phyloP scores from a whole-genome alignment of 345 rosid genomes.

The Mercurialis annua region DNA sequence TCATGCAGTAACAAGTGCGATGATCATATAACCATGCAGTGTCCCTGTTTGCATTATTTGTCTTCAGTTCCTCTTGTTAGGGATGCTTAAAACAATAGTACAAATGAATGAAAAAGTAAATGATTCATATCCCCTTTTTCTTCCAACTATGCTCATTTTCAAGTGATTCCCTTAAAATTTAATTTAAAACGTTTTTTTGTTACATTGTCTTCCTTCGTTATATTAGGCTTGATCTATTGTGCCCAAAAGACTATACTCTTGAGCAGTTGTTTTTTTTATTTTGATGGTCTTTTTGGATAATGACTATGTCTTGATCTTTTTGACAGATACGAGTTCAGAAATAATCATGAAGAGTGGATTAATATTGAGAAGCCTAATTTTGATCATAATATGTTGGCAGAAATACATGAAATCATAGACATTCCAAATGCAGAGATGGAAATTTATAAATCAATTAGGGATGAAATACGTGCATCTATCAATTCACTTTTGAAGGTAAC shows the following conservation, averaged over 20 bases:
- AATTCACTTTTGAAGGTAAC: slow-evolving; percentile 79
- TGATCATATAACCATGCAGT: too few relatives aligned
- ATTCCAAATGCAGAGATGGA: slow-evolving; percentile 48
- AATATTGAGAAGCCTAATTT: slow-evolving; percentile 60
- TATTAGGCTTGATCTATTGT: not conserved
- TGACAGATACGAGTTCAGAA: slow-evolving; percentile 73
- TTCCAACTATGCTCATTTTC: not conserved
- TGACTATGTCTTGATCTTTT: slow-evolving; percentile 16
- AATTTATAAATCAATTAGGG: slow-evolving; percentile 61
- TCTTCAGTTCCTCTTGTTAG: not conserved
- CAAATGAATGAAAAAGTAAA: not conserved
- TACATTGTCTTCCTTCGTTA: not conserved
- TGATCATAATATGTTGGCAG: slow-evolving; percentile 49
- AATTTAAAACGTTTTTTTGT: not conserved
- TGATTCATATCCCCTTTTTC: slow-evolving; percentile 1
- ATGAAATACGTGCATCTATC: slow-evolving; percentile 71
- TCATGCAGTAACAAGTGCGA: too few relatives aligned
- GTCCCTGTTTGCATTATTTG: too few relatives aligned
- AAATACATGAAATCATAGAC: slow-evolving; percentile 42
- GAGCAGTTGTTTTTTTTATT: not conserved
- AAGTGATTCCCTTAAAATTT: not conserved
- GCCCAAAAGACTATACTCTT: not conserved
- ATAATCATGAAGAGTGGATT: slow-evolving; percentile 72
- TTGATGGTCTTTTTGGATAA: slow-evolving; percentile 5
- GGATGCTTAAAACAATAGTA: not conserved